Percentiles rank a stretch among this genome's conserved stretches.
Evolutionary conservation across 345 rosid genomes (phyloP).

Genomic region (Camelina laxa): DNA sequence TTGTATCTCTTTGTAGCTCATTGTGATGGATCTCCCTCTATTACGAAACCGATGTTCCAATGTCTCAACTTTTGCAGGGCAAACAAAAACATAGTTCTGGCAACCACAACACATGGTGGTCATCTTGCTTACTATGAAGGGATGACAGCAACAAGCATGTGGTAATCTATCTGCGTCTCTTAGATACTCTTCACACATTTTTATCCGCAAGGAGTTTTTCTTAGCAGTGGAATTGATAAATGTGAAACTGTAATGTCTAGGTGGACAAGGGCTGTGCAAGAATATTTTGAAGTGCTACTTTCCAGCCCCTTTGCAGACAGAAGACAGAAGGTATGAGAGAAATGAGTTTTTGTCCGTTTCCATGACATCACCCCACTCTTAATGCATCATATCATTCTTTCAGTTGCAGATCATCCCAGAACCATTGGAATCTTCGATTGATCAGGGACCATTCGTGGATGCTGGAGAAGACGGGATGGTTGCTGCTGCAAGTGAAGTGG

Average conservation of each 20-base stretch:
- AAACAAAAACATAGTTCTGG: conserved; percentile 75
- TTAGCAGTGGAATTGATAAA: neutral
- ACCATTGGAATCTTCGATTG: conserved; percentile 56
- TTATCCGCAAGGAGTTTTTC: conserved; percentile 4
- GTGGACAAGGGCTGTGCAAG: conserved; percentile 84
- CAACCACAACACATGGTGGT: conserved; percentile 78
- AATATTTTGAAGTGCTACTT: conserved; percentile 67
- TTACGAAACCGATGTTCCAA: conserved; percentile 17
- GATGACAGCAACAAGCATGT: conserved; percentile 63
- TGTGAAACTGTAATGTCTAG: conserved; percentile 47
- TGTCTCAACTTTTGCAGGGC: conserved; percentile 51
- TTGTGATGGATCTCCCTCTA: neutral
- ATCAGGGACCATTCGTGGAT: conserved; percentile 69
- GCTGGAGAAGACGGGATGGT: conserved; percentile 65
- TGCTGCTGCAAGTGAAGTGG: conserved; percentile 55
- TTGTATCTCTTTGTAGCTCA: conserved; percentile 4
- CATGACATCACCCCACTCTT: conserved; percentile 10
- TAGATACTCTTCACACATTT: conserved; percentile 1
- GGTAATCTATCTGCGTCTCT: conserved; percentile 50
- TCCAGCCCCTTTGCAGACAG: conserved; percentile 54
- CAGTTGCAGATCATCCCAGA: conserved; percentile 34
- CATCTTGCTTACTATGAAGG: conserved; percentile 94
- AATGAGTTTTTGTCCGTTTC: neutral
- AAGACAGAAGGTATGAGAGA: conserved; percentile 37
- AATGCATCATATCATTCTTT: conserved; percentile 4